Conservation (phyloP, 257 asterid species). For the Solanum gracilifrons region DNA sequence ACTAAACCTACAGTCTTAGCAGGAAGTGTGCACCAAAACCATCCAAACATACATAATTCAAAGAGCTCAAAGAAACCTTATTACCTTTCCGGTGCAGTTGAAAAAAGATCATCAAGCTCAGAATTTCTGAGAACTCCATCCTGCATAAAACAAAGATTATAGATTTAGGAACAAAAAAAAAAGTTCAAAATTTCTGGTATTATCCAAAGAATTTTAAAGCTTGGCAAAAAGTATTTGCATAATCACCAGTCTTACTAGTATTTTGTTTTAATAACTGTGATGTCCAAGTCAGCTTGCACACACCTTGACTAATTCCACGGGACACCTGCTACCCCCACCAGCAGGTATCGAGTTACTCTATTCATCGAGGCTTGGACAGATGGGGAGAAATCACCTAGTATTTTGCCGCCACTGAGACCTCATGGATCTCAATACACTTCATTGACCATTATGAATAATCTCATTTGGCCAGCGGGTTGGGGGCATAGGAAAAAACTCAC, state of each 20-base stretch:
- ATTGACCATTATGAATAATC: not conserved
- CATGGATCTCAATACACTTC: not conserved
- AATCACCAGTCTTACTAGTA: not conserved
- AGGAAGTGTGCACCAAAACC: not conserved
- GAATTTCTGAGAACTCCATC: constrained; percentile 72
- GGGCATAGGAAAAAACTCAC: not conserved
- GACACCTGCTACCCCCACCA: not conserved
- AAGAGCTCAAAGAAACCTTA: not conserved
- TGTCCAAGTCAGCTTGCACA: not conserved
- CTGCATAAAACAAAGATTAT: constrained; percentile 33
- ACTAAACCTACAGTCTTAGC: not conserved
- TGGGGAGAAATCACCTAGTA: not conserved
- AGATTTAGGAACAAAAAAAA: not conserved
- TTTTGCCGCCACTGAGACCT: not conserved
- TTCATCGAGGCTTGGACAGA: not conserved
- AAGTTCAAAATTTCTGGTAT: not conserved
- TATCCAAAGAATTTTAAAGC: not conserved
- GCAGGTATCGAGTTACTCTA: not conserved
- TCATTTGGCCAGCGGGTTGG: not conserved
- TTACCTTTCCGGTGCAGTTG: constrained; percentile 96
- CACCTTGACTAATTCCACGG: not conserved
- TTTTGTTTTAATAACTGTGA: not conserved
- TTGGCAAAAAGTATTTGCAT: not conserved
- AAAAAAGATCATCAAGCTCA: constrained; percentile 89
- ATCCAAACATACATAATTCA: not conserved